Evolutionary conservation across 768 basidiomycete species (phyloP).

Genomic region (Agaricus bisporus): DNA sequence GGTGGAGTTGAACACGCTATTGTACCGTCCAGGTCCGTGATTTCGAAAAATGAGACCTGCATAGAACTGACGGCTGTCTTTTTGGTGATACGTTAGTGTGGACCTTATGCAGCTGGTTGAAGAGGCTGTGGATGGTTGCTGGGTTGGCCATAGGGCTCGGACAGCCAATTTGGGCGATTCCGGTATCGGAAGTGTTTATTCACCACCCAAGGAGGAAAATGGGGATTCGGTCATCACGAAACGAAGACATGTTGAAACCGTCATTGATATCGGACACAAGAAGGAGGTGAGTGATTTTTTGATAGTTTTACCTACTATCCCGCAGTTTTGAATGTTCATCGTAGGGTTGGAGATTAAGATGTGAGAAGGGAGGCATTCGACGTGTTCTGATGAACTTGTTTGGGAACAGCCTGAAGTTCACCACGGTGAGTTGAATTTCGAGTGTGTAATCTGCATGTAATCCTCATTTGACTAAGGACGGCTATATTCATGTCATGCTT

Average conservation of each 20-base stretch:
- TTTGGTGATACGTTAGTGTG: constrained; percentile 33
- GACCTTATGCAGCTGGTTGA: constrained; percentile 80
- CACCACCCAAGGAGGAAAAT: constrained; percentile 63
- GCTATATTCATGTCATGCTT: constrained; percentile 81
- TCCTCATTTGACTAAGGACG: constrained; percentile 42
- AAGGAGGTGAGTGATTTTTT: constrained; percentile 42
- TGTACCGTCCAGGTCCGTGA: constrained; percentile 52
- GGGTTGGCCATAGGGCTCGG: constrained; percentile 87
- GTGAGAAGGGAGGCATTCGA: constrained; percentile 90
- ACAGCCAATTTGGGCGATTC: constrained; percentile 61
- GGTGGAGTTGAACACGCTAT: constrained; percentile 78
- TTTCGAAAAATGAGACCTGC: background rate
- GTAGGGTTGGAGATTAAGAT: constrained; percentile 82
- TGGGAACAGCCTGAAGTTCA: constrained; percentile 92
- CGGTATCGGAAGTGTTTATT: constrained; percentile 90
- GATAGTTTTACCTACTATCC: background rate
- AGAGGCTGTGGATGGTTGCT: constrained; percentile 89
- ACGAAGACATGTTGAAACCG: constrained; percentile 66
- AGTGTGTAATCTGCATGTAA: background rate
- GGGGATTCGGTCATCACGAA: constrained; percentile 33
- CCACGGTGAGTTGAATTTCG: constrained; percentile 44
- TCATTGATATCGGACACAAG: constrained; percentile 78
- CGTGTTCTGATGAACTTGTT: constrained; percentile 93
- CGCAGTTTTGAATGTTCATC: background rate
- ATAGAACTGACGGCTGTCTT: constrained; percentile 4